Base-by-base conservation (phyloP, 352 stramenopile genomes). In the Phytophthora hibernalis region DNA sequence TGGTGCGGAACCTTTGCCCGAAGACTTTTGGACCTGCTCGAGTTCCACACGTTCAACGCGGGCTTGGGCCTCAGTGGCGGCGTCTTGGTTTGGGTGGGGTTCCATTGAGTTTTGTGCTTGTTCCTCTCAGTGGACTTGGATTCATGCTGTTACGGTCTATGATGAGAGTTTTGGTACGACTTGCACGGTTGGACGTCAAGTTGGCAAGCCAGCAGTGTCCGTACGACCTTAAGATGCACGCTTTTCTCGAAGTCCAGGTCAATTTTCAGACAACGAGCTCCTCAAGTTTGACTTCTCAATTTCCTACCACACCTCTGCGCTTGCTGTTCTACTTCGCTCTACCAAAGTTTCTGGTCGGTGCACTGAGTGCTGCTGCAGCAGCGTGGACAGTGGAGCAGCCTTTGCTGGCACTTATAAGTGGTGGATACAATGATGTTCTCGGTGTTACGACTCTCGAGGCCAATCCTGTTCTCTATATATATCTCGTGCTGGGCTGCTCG, bases 1-100 rank as follows among this genome's bases (percentile, higher is more conserved):
- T 21, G 16, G 16, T 40, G 47, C 26, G n/a, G 9, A 37, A 20
- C n/a, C 37, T 28, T 52, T 22, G 45, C n/a, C 10, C 30, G n/a
- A 11, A n/a, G 24, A 33, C 20, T 44, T 20, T 38, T 55, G 16
- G 5, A 31, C 18, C 30, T 55, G 30, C 49, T 44, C 18, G 49
- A 55, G 20, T 55, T 55, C 11, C 49, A 55, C 49, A 20, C 18
- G 18, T 20, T 55, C 18, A 55, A 55, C 30, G 30, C 30, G 31
- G 49, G 30, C 1, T 26, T 54, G 16, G 48, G 28, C 11, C 24
- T 54, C 16, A 16, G 24, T 15, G 47, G 47, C 1, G 15, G 26
- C 3, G 38, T 54, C n/a, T 54, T 43, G 18, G 15, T 31, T n/a
- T 43, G 16, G 48, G 18, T 55, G 20, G n/a, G 31, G 12, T 53